phyloP scores from a whole-genome alignment of 1,284 basidiomycete genomes.

The Prillingera fragicola region DNA sequence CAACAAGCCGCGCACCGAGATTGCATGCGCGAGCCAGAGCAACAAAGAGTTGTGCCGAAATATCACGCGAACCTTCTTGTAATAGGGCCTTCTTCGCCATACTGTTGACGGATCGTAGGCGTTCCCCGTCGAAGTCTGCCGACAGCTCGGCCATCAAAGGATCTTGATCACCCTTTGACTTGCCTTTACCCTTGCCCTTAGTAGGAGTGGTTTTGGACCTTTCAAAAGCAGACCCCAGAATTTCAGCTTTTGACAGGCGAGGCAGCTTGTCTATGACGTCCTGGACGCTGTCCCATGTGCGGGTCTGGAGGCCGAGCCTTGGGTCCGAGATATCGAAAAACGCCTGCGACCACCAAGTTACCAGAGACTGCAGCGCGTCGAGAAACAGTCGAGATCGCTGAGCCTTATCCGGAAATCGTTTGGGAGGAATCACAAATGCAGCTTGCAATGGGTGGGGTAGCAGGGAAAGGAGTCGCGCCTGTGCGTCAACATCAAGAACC shows the following conservation, averaged over 20 bases:
- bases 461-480: slow-evolving; percentile 68
- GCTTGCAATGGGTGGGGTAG: slow-evolving; percentile 73
- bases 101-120: slow-evolving; percentile 69
- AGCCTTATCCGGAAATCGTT: slow-evolving; percentile 69
- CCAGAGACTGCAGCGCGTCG: slow-evolving; percentile 64
- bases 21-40: slow-evolving; percentile 79
- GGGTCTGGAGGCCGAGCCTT: slow-evolving; percentile 55
- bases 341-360: slow-evolving; percentile 71
- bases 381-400: slow-evolving; percentile 81
- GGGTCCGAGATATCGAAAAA: slow-evolving; percentile 58
- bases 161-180: slow-evolving; percentile 35
- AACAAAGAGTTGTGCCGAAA: slow-evolving; percentile 86
- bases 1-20: slow-evolving; percentile 80
- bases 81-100: slow-evolving; percentile 83
- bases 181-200: slow-evolving; percentile 45
- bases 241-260: slow-evolving; percentile 23
- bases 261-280: slow-evolving; percentile 41
- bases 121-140: slow-evolving; percentile 57
- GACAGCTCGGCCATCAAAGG: slow-evolving; percentile 33
- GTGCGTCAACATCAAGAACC: slow-evolving; percentile 5
- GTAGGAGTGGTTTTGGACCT: background rate
- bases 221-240: background rate
- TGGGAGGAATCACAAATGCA: slow-evolving; percentile 74
- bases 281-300: slow-evolving; percentile 62
- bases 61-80: slow-evolving; percentile 75